Evolutionary conservation across 176 grass and related monocot genomes (phyloP).

Genomic region (Raddia distichophylla): DNA sequence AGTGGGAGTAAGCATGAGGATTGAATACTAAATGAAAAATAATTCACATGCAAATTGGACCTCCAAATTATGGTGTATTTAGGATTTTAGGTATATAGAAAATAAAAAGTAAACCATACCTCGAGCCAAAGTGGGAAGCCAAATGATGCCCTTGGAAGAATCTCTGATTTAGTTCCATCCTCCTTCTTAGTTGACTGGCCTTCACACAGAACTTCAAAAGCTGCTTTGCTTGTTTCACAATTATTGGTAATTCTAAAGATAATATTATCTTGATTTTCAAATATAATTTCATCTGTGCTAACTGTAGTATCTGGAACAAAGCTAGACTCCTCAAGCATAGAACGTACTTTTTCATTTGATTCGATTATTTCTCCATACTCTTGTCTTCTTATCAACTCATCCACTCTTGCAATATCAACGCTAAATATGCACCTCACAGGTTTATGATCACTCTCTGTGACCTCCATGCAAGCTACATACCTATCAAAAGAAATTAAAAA

Average conservation of each 20-base stretch:
- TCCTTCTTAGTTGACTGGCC: constrained; percentile 65
- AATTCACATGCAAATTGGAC: neutral
- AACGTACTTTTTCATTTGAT: constrained; percentile 66
- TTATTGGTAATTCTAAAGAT: constrained; percentile 78
- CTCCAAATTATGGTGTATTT: neutral
- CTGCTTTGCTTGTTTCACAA: constrained; percentile 62
- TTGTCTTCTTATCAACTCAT: constrained; percentile 81
- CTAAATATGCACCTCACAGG: constrained; percentile 93
- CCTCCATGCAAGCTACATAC: constrained; percentile 96
- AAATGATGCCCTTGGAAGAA: constrained; percentile 76
- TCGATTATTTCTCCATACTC: constrained; percentile 82
- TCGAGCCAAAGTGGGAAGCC: constrained; percentile 95
- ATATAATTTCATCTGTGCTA: constrained; percentile 70
- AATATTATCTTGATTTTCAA: constrained; percentile 75
- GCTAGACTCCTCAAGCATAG: constrained; percentile 62
- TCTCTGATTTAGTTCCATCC: constrained; percentile 58
- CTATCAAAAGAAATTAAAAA: constrained; percentile 53
- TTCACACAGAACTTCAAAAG: constrained; percentile 79
- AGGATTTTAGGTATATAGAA: neutral
- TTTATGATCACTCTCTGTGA: constrained; percentile 95
- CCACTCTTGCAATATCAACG: constrained; percentile 85
- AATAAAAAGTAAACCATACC: constrained; percentile 47
- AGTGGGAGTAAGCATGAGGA: neutral
- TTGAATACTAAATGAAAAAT: neutral
- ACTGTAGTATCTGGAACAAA: constrained; percentile 78